Evolutionary conservation across 2,329 filamentous ascomycete species (phyloP).

Genomic region (Neofusicoccum ribis): DNA sequence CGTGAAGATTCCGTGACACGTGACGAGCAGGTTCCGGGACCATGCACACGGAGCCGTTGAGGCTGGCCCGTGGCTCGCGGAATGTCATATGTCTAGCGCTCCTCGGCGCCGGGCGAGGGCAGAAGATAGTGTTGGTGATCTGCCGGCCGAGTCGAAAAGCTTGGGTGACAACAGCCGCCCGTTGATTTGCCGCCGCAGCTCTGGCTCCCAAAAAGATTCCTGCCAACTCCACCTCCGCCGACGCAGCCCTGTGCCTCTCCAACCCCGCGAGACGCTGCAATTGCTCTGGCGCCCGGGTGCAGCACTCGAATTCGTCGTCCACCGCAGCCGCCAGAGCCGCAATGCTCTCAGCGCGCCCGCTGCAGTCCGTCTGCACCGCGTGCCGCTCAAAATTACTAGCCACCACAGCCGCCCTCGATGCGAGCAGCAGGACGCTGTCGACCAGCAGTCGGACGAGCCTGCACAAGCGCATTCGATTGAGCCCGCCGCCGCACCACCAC

Average conservation of each 20-base stretch:
- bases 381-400: slow-evolving; percentile 10
- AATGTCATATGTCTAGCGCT: background rate
- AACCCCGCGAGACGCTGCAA: background rate
- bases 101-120: background rate
- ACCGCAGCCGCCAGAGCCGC: background rate
- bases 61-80: background rate
- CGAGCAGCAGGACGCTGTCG: background rate
- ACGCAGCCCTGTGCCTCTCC: background rate
- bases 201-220: slow-evolving; percentile 5
- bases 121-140: background rate
- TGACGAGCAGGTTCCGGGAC: background rate
- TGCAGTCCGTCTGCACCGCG: slow-evolving; percentile 16
- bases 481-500: background rate
- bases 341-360: slow-evolving; percentile 13
- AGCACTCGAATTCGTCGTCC: background rate
- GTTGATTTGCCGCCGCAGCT: slow-evolving; percentile 11
- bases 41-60: background rate
- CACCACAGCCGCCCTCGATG: slow-evolving; percentile 1
- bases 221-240: background rate
- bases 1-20: background rate
- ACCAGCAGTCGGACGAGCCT: background rate
- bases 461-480: slow-evolving; percentile 6
- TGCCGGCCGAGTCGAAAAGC: slow-evolving; percentile 5
- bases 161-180: background rate
- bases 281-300: too few relatives aligned